Base-by-base conservation (phyloP, 2,329 filamentous ascomycete species). In the Myriangium duriaei region DNA sequence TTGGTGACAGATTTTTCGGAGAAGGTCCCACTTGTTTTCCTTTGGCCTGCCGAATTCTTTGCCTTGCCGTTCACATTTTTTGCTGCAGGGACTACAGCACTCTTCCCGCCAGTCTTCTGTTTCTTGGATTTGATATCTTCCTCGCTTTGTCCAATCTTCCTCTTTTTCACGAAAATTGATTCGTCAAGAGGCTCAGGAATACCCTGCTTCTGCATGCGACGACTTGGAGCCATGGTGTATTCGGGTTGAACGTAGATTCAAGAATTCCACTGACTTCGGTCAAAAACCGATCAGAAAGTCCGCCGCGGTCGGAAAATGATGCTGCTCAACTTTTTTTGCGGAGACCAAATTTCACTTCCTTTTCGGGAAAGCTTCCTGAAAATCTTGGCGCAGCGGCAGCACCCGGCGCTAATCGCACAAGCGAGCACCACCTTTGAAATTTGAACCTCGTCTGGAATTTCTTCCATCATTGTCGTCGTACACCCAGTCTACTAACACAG, bases 121-220 rank as follows among this genome's bases (percentile, higher is more conserved):
- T 87, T 88, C 61, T 79, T 74, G 51, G 36, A 15, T 15, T 33
- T 16, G 11, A 28, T 14, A n/a, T 32, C 12, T n/a, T 30, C 18
- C 11, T 6, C 17, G 11, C 32, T 30, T 33, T 39, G 29, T 13
- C 36, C 36, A 12, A 39, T 76, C 68, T 96, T 96, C 58, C 87
- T 76, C 73, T 96, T 95, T 55, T 79, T 85, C 35, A 78, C 77
- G 51, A 80, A 78, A 53, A 81, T 53, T 48, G 58, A 65, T 49
- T 94, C 84, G 47, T 91, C 84, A 48, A 95, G 72, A 47, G 81
- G 71, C 53, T 81, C 74, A 38, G 91, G 91, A 47, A 80, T 71
- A 40, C 86, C 88, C 72, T 96, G 91, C 65, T 95, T 95, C 61
- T 87, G 83, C 79, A 95, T 92, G 53, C 87, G 84, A 58, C 86